Base-by-base conservation (phyloP, 805 yeast species). In the Candida easanensis region DNA sequence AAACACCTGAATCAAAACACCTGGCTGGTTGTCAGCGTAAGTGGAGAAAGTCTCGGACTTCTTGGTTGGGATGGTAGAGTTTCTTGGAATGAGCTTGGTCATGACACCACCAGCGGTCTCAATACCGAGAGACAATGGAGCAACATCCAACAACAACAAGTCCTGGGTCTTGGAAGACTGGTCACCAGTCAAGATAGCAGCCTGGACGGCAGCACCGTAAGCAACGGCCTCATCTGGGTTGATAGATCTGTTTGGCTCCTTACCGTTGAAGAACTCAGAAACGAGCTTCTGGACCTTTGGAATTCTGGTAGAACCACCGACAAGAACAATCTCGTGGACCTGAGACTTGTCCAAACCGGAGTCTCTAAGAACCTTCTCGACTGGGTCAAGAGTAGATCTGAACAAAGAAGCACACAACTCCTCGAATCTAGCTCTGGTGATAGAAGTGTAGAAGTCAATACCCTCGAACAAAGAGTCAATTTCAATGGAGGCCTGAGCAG, bases 191-290 rank as follows among this genome's bases (percentile, higher is more conserved):
- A 89, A 80, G 65, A 89, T 89, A 57, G 97, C 97, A 57, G 96
- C 97, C 77, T 89, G 97, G 57, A 89, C 97, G 52, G 97, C 97
- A 58, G 97, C 97, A 84, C 97, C 97, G 75, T 89, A 89, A 64
- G 97, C 97, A 71, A 89, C 97, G 63, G 97, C 97, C 76, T 89
- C 97, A 78, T 89, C 97, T 59, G 97, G 97, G 81, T 89, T 89
- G 71, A 89, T 89, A 42, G 96, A 87, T 76, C 82, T 86, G 79
- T 88, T 88, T 72, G 95, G 96, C 74, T 89, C 96, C 77, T 89
- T 90, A 68, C 97, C 97, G 71, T 89, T 87, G 81, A 90, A 89
- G 83, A 83, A 89, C 72, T 90, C 97, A 56, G 96, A 84, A 40
- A 89, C 96, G 63, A 90, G 79, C 74, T 88, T 89, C 77, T 89